Evolutionary conservation across 78 protist genomes (phyloP).

Genomic region (Dictyostelium brefeldianum): DNA sequence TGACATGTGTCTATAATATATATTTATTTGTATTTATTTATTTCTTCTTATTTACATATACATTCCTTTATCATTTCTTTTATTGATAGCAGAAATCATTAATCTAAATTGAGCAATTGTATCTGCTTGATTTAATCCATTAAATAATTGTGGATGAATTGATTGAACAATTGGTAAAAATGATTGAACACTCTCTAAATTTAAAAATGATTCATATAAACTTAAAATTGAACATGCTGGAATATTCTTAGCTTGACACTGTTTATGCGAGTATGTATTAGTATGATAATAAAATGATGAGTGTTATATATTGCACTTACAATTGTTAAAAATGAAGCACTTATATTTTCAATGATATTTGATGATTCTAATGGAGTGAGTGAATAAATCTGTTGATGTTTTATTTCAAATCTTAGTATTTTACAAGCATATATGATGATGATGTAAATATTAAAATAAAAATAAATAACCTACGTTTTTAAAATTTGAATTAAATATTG

Average conservation of each 20-base stretch:
- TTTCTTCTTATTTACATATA: conserved; percentile 28
- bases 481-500: conserved; percentile 28
- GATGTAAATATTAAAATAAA: background rate
- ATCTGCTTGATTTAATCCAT: background rate
- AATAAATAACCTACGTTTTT: background rate
- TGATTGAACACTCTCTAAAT: conserved; percentile 35
- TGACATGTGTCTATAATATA: no score
- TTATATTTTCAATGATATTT: conserved; percentile 41
- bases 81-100: conserved; percentile 3
- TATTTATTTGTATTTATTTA: background rate
- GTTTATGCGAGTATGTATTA: background rate
- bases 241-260: conserved; percentile 41
- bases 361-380: conserved; percentile 65
- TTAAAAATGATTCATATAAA: conserved; percentile 34
- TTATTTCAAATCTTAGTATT: background rate
- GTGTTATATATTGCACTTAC: conserved; percentile 5
- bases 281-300: background rate
- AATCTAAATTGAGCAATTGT: background rate
- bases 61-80: conserved; percentile 67
- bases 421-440: background rate
- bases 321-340: conserved; percentile 49
- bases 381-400: background rate
- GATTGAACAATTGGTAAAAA: background rate
- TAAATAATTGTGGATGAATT: conserved; percentile 30
- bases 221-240: conserved; percentile 32